Conservation (phyloP, 805 yeast species). For the Spathaspora girioi region DNA sequence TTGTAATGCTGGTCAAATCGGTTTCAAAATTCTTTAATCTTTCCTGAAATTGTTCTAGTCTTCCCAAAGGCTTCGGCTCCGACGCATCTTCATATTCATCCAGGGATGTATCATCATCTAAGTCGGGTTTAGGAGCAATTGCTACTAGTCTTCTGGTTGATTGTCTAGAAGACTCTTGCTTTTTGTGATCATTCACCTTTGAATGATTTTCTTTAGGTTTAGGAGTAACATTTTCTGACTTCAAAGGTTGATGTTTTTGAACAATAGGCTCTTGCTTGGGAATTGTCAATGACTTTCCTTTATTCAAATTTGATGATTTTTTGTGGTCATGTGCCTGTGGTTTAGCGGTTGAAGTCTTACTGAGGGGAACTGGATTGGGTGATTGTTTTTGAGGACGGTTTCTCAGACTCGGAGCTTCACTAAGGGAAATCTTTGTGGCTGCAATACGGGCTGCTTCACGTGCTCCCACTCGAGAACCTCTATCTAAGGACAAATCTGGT, state of each 20-base stretch:
- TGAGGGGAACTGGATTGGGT: neutral
- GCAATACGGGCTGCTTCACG: neutral
- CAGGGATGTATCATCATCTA: neutral
- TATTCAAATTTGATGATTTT: neutral
- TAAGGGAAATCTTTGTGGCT: neutral
- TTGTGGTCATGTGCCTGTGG: neutral
- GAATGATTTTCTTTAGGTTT: neutral
- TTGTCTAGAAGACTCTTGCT: neutral
- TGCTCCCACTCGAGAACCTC: neutral
- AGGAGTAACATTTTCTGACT: neutral
- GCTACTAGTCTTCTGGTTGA: neutral
- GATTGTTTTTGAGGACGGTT: neutral
- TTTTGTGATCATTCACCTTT: neutral
- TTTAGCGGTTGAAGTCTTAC: neutral
- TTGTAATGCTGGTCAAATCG: conserved; percentile 9
- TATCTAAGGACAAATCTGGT: conserved; percentile 1
- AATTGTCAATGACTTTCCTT: neutral
- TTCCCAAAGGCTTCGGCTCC: conserved; percentile 7
- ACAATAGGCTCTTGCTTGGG: neutral
- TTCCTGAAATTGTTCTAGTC: conserved; percentile 15
- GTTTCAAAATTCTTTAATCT: conserved; percentile 21
- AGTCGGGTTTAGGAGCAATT: neutral
- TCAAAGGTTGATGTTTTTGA: neutral
- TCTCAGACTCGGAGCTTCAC: neutral
- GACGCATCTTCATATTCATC: neutral